Base-by-base conservation (phyloP, 208 protist species). In the Acanthamoeba triangularis region DNA sequence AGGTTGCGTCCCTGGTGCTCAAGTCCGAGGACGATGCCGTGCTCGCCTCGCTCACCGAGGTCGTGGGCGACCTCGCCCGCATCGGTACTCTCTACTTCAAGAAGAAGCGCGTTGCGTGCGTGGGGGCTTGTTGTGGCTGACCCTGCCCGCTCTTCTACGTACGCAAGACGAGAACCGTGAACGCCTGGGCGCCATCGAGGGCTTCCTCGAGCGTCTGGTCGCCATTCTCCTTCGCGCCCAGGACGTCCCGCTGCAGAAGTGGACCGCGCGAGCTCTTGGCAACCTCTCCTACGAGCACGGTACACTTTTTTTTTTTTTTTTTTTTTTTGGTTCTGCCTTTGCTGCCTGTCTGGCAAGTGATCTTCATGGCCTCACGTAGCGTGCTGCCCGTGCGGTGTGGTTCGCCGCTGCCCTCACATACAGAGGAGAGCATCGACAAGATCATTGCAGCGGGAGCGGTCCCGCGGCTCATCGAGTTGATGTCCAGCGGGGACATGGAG, bases 241-340 rank as follows among this genome's bases (percentile, higher is more conserved):
- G 30, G 65, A 94, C 25, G 52, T 84, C 23, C 14, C 41, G 13
- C 90, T 94, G 5, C 61, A 84, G 52, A 94, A 94, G 44, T 94
- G 90, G 90, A 65, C 90, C n/a, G 90, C 90, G 25, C 61, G 90
- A 59, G 90, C 90, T 0, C 49, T 94, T 18, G 90, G 90, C 44
- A 94, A 94, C 54, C 90, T 94, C n/a, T 84, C 90, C 30, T 94
- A 94, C 44, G 90, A 94, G 30, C 63, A 82, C 41, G 90, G 90
- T 94, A 35, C 69, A 54, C 1, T 25, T 8, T 59, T 8, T 72
- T 6, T 0, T 65, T n/a, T 11, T 56, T 28, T 4, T 2, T 90
- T 61, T 8, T 61, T 14, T 69, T n/a, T n/a, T n/a, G n/a, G n/a
- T 92, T 0, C 11, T 18, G 11, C 14, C n/a, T n/a, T n/a, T n/a